phyloP scores from a whole-genome alignment of 495 filamentous ascomycete genomes.

The Xanthoparmelia taractica region DNA sequence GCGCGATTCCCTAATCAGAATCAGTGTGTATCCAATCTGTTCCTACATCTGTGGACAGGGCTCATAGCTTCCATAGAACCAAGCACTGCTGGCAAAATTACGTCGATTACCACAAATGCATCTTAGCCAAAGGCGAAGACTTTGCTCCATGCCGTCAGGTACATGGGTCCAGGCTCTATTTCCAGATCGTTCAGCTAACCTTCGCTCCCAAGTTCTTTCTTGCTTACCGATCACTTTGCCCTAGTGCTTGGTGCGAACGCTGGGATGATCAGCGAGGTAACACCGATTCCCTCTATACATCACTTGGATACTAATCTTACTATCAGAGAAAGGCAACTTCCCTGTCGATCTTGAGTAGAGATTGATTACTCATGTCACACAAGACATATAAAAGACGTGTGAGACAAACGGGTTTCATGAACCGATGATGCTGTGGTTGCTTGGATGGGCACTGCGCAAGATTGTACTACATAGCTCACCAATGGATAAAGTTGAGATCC shows the following conservation, averaged over 20 bases:
- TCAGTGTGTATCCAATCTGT: slow-evolving; percentile 49
- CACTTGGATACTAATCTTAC: not conserved
- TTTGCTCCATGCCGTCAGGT: slow-evolving; percentile 97
- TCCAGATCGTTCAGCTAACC: not conserved
- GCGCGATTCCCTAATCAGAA: slow-evolving; percentile 98
- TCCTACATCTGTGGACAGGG: not conserved
- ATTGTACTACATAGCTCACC: not conserved
- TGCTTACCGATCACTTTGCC: slow-evolving; percentile 94
- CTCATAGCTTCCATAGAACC: slow-evolving; percentile 39
- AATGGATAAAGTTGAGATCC: not conserved
- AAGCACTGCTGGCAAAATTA: slow-evolving; percentile 99
- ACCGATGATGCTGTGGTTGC: not conserved
- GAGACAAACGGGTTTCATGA: not conserved
- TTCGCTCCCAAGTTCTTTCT: slow-evolving; percentile 67
- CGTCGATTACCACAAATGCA: slow-evolving; percentile 99
- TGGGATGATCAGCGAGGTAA: slow-evolving; percentile 97
- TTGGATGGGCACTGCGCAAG: not conserved
- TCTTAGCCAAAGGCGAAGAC: slow-evolving; percentile 96
- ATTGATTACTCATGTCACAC: not conserved
- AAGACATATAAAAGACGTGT: not conserved
- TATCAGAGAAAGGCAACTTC: slow-evolving; percentile 82
- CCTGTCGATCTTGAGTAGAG: slow-evolving; percentile 48
- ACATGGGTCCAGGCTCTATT: slow-evolving; percentile 25
- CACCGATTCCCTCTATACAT: slow-evolving; percentile 25
- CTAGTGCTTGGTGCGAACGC: slow-evolving; percentile 84